A percentile compares a stretch with the other conserved stretches of the same genome.
These are phyloP conservation scores for Pythium sp. DNA, from an alignment of 352 stramenopile species.

Conservation along the genomic window DNA sequence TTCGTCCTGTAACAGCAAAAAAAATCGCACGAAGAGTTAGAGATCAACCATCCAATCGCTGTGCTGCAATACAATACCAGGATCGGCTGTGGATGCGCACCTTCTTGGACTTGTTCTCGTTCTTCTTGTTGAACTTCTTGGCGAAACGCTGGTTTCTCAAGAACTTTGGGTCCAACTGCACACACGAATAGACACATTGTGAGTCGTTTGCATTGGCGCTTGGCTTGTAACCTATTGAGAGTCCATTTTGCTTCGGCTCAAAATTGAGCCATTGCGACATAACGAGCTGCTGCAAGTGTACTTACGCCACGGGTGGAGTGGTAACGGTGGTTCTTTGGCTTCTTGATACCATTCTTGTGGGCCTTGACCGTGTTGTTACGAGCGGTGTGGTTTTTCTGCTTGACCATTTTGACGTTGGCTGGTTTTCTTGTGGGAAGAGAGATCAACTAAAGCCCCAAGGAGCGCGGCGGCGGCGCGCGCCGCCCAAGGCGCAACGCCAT, in stretches of 20 bases:
- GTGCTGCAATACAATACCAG: not conserved
- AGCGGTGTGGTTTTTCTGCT: constrained; percentile 98
- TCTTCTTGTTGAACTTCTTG: constrained; percentile 97
- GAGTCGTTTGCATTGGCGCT: not conserved
- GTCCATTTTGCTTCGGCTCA: not conserved
- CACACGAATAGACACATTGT: not conserved
- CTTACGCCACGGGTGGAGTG: constrained; percentile 91
- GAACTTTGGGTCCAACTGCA: constrained; percentile 96
- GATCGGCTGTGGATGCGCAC: constrained; percentile 17
- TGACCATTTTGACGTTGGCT: constrained; percentile 78
- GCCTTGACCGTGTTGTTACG: constrained; percentile 98
- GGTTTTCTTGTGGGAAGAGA: constrained; percentile 43
- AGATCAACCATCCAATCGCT: not conserved
- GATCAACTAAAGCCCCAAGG: constrained; percentile 4
- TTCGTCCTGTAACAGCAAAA: constrained; percentile 16
- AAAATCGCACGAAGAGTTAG: constrained; percentile 9
- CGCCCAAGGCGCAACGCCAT: not conserved
- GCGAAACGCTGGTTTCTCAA: constrained; percentile 97
- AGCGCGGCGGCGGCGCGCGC: not conserved
- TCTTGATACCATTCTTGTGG: constrained; percentile 97
- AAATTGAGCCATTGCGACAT: not conserved
- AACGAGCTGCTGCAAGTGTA: not conserved
- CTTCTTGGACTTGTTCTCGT: constrained; percentile 69
- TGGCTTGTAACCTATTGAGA: too few relatives aligned
- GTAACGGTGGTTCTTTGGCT: constrained; percentile 95